phyloP scores from a whole-genome alignment of 345 rosid genomes.

The Cardamine resedifolia region DNA sequence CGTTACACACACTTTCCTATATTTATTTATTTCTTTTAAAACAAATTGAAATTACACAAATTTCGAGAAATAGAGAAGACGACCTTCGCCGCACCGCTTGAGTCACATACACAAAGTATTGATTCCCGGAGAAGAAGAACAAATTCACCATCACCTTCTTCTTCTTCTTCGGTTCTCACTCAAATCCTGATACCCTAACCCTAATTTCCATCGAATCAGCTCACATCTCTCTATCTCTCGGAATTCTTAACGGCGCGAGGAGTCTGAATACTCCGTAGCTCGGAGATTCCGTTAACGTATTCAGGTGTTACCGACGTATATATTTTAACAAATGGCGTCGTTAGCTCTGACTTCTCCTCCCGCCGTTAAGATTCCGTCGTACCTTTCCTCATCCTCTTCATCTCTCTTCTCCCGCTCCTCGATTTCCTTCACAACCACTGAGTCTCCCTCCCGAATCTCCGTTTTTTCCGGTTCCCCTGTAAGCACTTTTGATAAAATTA shows the following conservation, averaged over 20 bases:
- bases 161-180: slow-evolving; percentile 10
- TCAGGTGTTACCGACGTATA: slow-evolving; percentile 18
- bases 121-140: slow-evolving; percentile 14
- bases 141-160: slow-evolving; percentile 10
- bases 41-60: slow-evolving; percentile 1
- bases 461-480: slow-evolving; percentile 42
- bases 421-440: slow-evolving; percentile 6
- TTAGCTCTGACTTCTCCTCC: slow-evolving; percentile 45
- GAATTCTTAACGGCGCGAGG: slow-evolving; percentile 6
- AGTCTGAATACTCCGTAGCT: not conserved
- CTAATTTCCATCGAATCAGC: not conserved
- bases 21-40: not conserved
- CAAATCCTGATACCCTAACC: not conserved
- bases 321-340: slow-evolving; percentile 42
- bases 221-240: slow-evolving; percentile 11
- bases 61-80: slow-evolving; percentile 9
- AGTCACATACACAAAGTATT: not conserved
- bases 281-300: slow-evolving; percentile 16
- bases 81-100: slow-evolving; percentile 34
- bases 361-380: slow-evolving; percentile 37
- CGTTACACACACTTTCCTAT: not conserved
- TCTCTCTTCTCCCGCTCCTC: slow-evolving; percentile 42
- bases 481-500: not conserved
- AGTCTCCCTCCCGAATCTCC: slow-evolving; percentile 39
- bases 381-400: slow-evolving; percentile 38